These are phyloP conservation scores for Ascodesmis nigricans DNA, from an alignment of 495 filamentous ascomycete genomes.

Conservation along the genomic window DNA sequence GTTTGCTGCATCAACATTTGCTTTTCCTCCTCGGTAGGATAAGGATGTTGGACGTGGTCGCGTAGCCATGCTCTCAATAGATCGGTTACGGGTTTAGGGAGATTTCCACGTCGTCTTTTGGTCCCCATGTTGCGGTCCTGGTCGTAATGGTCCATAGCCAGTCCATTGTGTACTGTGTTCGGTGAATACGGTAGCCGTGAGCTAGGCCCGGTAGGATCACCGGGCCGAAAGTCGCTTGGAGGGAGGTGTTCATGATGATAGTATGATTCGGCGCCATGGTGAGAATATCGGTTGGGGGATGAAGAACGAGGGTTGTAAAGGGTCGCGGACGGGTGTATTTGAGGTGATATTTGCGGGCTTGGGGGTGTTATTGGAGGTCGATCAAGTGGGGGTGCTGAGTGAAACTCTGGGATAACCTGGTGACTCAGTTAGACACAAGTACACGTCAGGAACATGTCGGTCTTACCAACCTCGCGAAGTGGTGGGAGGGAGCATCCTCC, in stretches of 20 bases:
- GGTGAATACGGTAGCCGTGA: conserved; percentile 10
- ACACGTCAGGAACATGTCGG: neutral
- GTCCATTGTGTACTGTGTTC: conserved; percentile 10
- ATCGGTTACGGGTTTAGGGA: conserved; percentile 70
- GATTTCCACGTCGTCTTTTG: conserved; percentile 54
- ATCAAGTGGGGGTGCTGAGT: conserved; percentile 4
- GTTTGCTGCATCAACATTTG: conserved; percentile 55
- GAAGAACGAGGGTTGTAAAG: conserved; percentile 12
- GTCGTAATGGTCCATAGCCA: conserved; percentile 19
- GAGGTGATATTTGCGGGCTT: conserved; percentile 13
- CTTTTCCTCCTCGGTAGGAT: conserved; percentile 82
- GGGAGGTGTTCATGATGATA: neutral
- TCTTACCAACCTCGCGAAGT: neutral
- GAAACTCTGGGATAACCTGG: conserved; percentile 14
- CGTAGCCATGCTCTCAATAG: conserved; percentile 62
- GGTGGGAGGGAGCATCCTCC: neutral
- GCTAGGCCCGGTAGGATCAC: too few species aligned
- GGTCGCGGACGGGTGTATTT: conserved; percentile 8
- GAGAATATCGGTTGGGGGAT: conserved; percentile 12
- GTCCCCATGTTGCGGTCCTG: conserved; percentile 25
- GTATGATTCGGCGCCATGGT: conserved; percentile 2
- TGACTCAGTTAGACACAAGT: neutral
- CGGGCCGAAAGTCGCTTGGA: conserved; percentile 9
- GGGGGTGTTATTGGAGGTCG: conserved; percentile 13
- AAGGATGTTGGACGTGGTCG: conserved; percentile 56